Base-by-base conservation (phyloP, 2,329 filamentous ascomycete species). In the Colletotrichum kahawae region DNA sequence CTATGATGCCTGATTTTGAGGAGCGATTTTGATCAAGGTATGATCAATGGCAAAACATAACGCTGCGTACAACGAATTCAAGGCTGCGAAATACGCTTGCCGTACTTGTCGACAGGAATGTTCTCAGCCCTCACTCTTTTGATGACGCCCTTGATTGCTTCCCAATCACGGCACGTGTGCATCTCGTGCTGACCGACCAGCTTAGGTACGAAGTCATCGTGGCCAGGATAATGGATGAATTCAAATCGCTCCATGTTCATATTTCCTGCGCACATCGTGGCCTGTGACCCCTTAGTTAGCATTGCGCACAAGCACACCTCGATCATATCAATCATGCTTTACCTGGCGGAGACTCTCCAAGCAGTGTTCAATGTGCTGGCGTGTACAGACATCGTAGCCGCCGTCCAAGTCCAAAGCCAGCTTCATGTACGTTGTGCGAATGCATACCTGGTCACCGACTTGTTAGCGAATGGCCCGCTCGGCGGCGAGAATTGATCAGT, bases 351-450 rank as follows among this genome's bases (percentile, higher is more conserved):
- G 36, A 33, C 63, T 66, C n/a, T 54, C 38, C 16, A 66, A 31
- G 13, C 38, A 66, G 8, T 66, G 63, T 43, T 66, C 63, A 54
- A 66, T 66, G 14, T 54, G 63, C 21, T 66, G 63, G 24, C 29
- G 21, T 2, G 63, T 66, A 29, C 63, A 66, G 16, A 66, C 38
- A 6, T 66, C 63, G 38, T 66, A 66, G 38, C 63, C 63, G 27
- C 63, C 63, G 63, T 66, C 63, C 38, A 66, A 24, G 29, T 66
- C 38, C 29, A 66, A 54, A 10, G 63, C 63, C 7, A 66, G 63
- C 27, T 33, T 66, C 63, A 66, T 66, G n/a, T 66, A 51, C 13
- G 63, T 66, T 36, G 63, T 66, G 36, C 63, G 63, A 29, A 66
- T n/a, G 38, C 63, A 66, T 1, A 66, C 63, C 38, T 66, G n/a